Base-by-base conservation (phyloP, 495 filamentous ascomycete species). In the Friedmanniomyces simplex region DNA sequence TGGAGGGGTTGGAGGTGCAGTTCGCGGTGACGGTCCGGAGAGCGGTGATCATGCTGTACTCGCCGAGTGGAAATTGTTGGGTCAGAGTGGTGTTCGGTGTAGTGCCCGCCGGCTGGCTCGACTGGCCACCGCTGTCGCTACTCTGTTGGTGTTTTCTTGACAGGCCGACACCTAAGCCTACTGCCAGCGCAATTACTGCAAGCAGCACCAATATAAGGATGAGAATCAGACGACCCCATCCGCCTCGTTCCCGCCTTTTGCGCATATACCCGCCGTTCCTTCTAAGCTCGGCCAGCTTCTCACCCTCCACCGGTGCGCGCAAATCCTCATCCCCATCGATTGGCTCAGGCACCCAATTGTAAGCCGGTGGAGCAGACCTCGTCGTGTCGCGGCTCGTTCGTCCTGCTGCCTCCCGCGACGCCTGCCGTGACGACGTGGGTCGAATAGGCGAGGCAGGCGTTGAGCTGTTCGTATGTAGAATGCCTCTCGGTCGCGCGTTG, bases 81-180 rank as follows among this genome's bases (percentile, higher is more conserved):
- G 59, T 16, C 14, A 6, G 28, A 20, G 18, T 21, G 25, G 14
- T 16, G 26, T 18, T 51, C 21, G 58, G n/a, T 20, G 57, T 41
- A 2, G 49, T 11, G 26, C 49, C 49, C 5, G 25, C 18, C 3
- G 49, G 49, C 25, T 37, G 25, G 28, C 28, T 32, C 12, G 49
- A 4, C 16, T 22, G 11, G 14, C 21, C 43, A 32, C 30, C 26
- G 18, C 28, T 41, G 45, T 39, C 50, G 42, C 52, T 43, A 26
- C 20, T 34, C 11, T 21, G 24, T n/a, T 54, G 6, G 11, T 36
- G 8, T 26, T 36, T 30, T 22, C 12, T 34, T 14, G 21, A 78
- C 49, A 84, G 68, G 8, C 79, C 79, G n/a, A 80, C 68, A 3
- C 75, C 76, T 1, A 80, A 71, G 12, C 77, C 79, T 5, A 82